These are phyloP conservation scores for Lathyrus sativus DNA, from an alignment of 306 rosid species.

Conservation along the genomic window DNA sequence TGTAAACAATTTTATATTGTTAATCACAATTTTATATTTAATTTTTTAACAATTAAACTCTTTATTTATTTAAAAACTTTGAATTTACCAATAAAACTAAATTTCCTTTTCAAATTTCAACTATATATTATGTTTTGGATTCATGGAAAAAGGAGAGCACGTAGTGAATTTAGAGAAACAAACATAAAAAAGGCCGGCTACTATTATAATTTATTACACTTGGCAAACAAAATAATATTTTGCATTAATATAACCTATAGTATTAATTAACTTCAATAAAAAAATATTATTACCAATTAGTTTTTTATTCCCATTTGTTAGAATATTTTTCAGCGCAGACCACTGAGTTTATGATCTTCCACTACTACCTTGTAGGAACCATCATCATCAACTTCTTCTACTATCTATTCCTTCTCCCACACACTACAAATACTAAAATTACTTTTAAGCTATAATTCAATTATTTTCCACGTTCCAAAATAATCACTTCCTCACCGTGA, in stretches of 20 bases:
- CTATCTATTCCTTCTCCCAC: background rate
- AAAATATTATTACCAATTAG: too few species aligned
- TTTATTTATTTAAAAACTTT: too few species aligned
- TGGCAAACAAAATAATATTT: constrained; percentile 1
- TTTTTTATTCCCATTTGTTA: background rate
- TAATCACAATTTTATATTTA: too few species aligned
- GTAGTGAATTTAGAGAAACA: background rate
- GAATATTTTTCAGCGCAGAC: constrained; percentile 17
- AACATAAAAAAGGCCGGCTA: constrained; percentile 31
- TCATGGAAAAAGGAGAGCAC: background rate
- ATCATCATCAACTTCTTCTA: background rate
- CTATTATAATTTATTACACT: background rate
- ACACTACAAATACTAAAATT: constrained; percentile 9
- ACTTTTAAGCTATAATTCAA: background rate
- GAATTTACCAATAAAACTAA: background rate
- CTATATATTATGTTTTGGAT: background rate
- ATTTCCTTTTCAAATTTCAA: background rate
- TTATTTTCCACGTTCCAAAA: background rate
- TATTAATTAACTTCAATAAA: too few species aligned
- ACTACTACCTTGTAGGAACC: constrained; percentile 27
- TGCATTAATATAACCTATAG: background rate
- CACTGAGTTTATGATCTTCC: constrained; percentile 36
- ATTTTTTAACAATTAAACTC: too few species aligned
- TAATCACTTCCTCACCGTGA: background rate
- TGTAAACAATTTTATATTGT: too few species aligned